These are phyloP conservation scores for Paecilomyces variotii DNA, from an alignment of 2,329 filamentous ascomycete species.

Conservation along the genomic window DNA sequence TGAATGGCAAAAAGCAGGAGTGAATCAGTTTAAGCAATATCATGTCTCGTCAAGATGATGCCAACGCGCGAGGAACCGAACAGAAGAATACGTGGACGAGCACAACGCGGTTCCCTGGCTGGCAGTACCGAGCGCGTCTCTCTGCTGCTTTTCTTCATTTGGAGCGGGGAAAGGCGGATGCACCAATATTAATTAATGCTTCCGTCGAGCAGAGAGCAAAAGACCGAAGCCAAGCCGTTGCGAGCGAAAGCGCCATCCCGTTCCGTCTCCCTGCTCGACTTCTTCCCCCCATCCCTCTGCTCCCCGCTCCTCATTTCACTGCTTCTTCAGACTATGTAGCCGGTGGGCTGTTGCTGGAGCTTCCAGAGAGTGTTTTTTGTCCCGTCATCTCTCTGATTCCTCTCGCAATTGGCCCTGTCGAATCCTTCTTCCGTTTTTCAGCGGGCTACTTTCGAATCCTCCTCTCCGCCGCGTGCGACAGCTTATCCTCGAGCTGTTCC, in stretches of 20 bases:
- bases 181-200: neutral
- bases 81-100: neutral
- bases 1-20: neutral
- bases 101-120: neutral
- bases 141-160: neutral
- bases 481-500: slow-evolving; percentile 13
- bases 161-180: slow-evolving; percentile 8
- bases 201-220: slow-evolving; percentile 1
- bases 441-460: slow-evolving; percentile 12
- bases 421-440: slow-evolving; percentile 4
- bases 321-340: slow-evolving; percentile 34
- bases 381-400: slow-evolving; percentile 13
- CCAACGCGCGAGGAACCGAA: neutral
- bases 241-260: slow-evolving; percentile 12
- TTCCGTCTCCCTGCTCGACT: slow-evolving; percentile 17
- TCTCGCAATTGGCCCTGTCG: slow-evolving; percentile 12
- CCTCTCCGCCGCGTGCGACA: slow-evolving; percentile 17
- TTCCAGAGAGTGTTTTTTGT: slow-evolving; percentile 19
- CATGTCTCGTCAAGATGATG: neutral
- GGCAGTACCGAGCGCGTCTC: neutral
- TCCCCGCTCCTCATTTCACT: slow-evolving; percentile 23
- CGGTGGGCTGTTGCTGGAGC: slow-evolving; percentile 24
- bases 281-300: slow-evolving; percentile 18
- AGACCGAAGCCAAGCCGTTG: neutral
- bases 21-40: neutral